phyloP scores from a whole-genome alignment of 139 green algal species.

The Closterium sp. region DNA sequence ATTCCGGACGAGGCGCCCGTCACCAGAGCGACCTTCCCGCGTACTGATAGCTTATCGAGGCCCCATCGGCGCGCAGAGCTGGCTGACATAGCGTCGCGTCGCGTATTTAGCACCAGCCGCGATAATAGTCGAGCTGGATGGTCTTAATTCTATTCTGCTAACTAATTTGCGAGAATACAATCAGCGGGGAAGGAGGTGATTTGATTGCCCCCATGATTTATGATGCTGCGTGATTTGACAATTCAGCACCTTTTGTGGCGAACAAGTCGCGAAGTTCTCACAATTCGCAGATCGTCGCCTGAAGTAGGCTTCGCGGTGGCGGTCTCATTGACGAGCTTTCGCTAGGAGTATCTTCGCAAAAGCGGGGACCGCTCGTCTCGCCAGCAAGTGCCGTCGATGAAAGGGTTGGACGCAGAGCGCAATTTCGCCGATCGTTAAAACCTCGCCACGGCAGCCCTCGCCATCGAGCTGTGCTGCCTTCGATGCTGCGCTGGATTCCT shows the following conservation, averaged over 20 bases:
- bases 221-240: no score
- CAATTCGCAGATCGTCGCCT: no score
- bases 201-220: no score
- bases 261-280: neutral
- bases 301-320: neutral
- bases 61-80: neutral
- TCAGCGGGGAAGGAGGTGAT: no score
- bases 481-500: neutral
- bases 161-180: neutral
- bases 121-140: no score
- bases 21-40: constrained; percentile 12
- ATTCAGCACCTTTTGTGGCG: no score
- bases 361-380: neutral
- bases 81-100: neutral
- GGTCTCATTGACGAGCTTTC: neutral
- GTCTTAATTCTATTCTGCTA: neutral
- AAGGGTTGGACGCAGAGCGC: neutral
- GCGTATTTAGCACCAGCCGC: neutral
- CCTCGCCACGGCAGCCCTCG: neutral
- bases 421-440: neutral
- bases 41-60: neutral
- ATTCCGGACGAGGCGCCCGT: constrained; percentile 21
- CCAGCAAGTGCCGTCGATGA: neutral
- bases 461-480: neutral
- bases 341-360: neutral